Evolutionary conservation across 1,284 basidiomycete genomes (phyloP).

Genomic region (Cutaneotrichosporon dermatis): DNA sequence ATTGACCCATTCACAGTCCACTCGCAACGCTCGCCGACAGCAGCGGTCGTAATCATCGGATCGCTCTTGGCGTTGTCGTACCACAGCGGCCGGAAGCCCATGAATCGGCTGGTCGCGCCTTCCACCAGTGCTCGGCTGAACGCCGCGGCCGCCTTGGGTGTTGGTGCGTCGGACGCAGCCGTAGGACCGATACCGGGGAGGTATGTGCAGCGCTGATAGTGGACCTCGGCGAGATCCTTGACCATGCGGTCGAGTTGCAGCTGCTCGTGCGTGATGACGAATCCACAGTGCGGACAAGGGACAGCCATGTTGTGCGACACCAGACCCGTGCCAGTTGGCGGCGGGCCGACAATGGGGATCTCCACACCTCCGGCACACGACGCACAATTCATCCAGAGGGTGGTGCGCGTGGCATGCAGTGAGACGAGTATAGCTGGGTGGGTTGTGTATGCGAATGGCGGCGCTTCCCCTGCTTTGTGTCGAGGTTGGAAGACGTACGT

Average conservation of each 20-base stretch:
- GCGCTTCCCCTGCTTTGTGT: background rate
- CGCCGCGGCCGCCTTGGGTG: background rate
- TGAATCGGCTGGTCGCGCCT: background rate
- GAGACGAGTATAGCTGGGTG: constrained; percentile 11
- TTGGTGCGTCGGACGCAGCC: too few species aligned
- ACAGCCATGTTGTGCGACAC: constrained; percentile 9
- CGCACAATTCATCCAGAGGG: constrained; percentile 15
- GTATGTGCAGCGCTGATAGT: background rate
- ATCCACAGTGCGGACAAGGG: constrained; percentile 10
- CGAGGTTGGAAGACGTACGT: constrained; percentile 14
- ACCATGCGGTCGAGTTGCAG: constrained; percentile 53
- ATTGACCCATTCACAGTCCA: background rate
- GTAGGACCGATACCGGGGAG: constrained; percentile 7
- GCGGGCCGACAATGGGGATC: constrained; percentile 12
- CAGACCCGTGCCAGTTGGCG: constrained; percentile 2
- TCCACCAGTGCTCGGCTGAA: constrained; percentile 2
- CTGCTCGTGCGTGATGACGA: constrained; percentile 15
- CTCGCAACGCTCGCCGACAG: background rate
- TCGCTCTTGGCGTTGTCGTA: constrained; percentile 1
- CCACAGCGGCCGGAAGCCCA: background rate
- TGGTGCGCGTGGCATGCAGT: constrained; percentile 2
- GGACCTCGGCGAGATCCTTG: constrained; percentile 55
- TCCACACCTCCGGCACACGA: constrained; percentile 1
- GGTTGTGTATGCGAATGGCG: constrained; percentile 2
- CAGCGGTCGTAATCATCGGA: background rate